Evolutionary conservation across 2,329 filamentous ascomycete genomes (phyloP).

Genomic region (Rhynchosporium secalis): DNA sequence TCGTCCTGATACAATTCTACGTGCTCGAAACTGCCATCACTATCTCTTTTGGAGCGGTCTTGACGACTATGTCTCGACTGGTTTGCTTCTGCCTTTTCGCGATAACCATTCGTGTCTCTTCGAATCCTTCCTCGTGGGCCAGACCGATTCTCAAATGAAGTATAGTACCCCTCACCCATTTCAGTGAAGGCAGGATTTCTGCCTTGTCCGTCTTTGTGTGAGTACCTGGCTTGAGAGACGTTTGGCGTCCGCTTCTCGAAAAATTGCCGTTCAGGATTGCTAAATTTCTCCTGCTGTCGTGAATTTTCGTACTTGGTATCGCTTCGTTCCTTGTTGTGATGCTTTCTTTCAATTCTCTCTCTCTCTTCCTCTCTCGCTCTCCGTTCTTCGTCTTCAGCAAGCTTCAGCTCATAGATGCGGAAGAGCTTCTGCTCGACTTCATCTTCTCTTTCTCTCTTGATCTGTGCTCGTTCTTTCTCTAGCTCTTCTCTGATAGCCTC

Average conservation of each 20-base stretch:
- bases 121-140: neutral
- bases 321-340: neutral
- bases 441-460: neutral
- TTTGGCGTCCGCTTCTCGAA: neutral
- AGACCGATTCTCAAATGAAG: neutral
- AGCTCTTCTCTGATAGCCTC: neutral
- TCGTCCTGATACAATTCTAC: neutral
- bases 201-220: neutral
- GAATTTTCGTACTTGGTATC: neutral
- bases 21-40: no score
- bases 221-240: neutral
- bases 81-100: no score
- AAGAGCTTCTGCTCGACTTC: neutral
- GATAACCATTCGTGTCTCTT: no score
- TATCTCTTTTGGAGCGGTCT: no score
- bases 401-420: neutral
- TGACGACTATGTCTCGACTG: no score
- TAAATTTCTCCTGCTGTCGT: neutral
- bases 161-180: neutral
- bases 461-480: neutral
- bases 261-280: neutral
- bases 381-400: neutral
- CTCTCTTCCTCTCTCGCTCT: neutral
- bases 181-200: neutral
- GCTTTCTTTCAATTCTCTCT: neutral